Evolutionary conservation across 257 asterid genomes (phyloP).

Genomic region (Forsythia viridissima): DNA sequence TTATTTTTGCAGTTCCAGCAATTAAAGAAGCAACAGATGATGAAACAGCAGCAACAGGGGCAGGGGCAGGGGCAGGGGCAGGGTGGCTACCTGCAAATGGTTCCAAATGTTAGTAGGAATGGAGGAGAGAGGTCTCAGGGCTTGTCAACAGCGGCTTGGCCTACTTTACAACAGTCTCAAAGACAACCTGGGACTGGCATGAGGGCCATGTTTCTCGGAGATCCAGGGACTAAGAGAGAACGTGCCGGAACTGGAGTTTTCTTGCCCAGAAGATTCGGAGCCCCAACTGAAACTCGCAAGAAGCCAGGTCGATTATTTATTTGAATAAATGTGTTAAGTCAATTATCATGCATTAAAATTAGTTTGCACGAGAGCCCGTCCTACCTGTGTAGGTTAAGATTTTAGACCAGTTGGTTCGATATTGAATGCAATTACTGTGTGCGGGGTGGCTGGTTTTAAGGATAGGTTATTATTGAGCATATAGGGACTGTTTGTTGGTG

Average conservation of each 20-base stretch:
- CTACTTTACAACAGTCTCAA: constrained; percentile 39
- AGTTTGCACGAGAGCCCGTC: background rate
- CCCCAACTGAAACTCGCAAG: constrained; percentile 38
- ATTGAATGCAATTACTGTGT: background rate
- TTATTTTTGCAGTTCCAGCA: constrained; percentile 29
- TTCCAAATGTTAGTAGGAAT: constrained; percentile 17
- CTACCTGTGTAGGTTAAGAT: too few relatives aligned
- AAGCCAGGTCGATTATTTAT: constrained; percentile 40
- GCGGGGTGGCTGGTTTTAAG: background rate
- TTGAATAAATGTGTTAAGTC: too few relatives aligned
- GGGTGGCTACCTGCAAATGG: constrained; percentile 17
- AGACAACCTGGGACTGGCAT: constrained; percentile 38
- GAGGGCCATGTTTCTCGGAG: constrained; percentile 51
- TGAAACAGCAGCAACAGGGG: constrained; percentile 21
- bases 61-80: constrained; percentile 19
- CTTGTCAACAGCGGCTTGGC: constrained; percentile 30
- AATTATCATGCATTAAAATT: too few relatives aligned
- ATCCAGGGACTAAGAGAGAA: constrained; percentile 43
- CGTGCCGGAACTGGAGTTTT: constrained; percentile 87
- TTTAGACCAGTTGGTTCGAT: background rate
- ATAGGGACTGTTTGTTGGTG: background rate
- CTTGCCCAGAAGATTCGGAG: constrained; percentile 53
- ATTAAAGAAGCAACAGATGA: constrained; percentile 30
- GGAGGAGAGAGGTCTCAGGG: constrained; percentile 12
- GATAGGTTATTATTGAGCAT: background rate